phyloP scores from a whole-genome alignment of 2,329 filamentous ascomycete species.

The Pseudogymnoascus sp. region DNA sequence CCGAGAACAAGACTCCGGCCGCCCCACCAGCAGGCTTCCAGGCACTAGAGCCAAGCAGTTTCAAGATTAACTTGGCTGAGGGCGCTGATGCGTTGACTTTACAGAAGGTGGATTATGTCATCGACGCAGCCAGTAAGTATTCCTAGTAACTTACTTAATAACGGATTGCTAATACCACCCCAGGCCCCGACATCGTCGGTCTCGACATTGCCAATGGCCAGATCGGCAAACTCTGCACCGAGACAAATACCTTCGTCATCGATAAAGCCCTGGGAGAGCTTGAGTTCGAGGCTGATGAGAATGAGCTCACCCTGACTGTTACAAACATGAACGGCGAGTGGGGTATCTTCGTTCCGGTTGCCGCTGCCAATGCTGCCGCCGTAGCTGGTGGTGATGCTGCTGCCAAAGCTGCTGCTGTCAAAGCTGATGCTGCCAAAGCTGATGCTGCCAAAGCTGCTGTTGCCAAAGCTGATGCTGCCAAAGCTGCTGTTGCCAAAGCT shows the following conservation, averaged over 20 bases:
- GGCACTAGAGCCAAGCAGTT: conserved; percentile 35
- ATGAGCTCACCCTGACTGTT: conserved; percentile 29
- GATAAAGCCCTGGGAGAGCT: conserved; percentile 33
- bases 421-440: not conserved
- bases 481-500: not conserved
- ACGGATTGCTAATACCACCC: not conserved
- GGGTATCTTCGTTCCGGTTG: conserved; percentile 13
- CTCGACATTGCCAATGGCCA: conserved; percentile 34
- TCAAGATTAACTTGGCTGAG: conserved; percentile 32
- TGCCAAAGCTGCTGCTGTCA: not conserved
- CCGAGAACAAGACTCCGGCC: conserved; percentile 34
- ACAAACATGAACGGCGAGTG: conserved; percentile 23
- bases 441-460: not conserved
- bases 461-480: not conserved
- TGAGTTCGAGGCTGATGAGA: conserved; percentile 40
- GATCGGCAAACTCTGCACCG: conserved; percentile 33
- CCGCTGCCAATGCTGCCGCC: not conserved
- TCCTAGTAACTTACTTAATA: not conserved
- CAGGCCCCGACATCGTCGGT: conserved; percentile 24
- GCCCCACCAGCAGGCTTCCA: conserved; percentile 34
- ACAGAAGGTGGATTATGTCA: conserved; percentile 38
- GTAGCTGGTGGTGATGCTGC: not conserved
- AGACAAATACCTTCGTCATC: conserved; percentile 34
- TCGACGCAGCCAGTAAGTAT: conserved; percentile 32
- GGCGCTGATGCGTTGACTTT: conserved; percentile 30